Evolutionary conservation across 2,329 filamentous ascomycete genomes (phyloP), one percentile per base, ranked within the genome.

Genomic region (Colletotrichum lini): DNA sequence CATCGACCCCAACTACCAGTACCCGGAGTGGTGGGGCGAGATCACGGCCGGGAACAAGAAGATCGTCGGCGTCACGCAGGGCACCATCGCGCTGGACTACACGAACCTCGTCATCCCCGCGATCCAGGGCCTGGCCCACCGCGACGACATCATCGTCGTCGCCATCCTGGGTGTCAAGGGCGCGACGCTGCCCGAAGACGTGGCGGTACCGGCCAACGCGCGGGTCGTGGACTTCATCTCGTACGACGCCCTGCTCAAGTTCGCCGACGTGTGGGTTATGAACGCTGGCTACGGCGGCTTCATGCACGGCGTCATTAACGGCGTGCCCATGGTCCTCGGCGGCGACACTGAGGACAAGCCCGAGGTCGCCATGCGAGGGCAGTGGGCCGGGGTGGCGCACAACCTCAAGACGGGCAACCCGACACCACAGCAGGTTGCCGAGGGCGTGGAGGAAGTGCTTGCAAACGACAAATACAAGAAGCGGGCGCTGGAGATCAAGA

Each of bases 281-380:
- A 88, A 87, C 59, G 86, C 81, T 6, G 85, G 86, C 1, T 88
- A 85, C 65, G 85, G 85, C 6, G 84, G 83, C 1, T 81, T 86
- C 65, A 78, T 82, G 26, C 84, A 87, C 66, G 82, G 81, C 9
- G 74, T 87, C 2, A 79, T 80, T 40, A 81, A 84, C 66, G 84
- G 84, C 1, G 83, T 86, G 23, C 85, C 86, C 3, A 81, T 87
- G 76, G 82, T 88, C 2, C 76, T 87, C 38, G 81, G 83, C 0
- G 86, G 86, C 2, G 75, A 77, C 18, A 79, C 77, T 45, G 81
- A 82, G 49, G 84, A 84, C 64, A 85, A 85, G 76, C 76, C 79
- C 2, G 82, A 86, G 72, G 81, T 84, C 15, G 79, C 79, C 2
- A 77, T 80, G 54, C 79, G 85, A 0, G 82, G 81, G 3, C 82